A percentile compares a stretch with the other conserved stretches of the same genome.
Conservation (phyloP, 345 rosid genomes). For the Eucalyptus pumila region DNA sequence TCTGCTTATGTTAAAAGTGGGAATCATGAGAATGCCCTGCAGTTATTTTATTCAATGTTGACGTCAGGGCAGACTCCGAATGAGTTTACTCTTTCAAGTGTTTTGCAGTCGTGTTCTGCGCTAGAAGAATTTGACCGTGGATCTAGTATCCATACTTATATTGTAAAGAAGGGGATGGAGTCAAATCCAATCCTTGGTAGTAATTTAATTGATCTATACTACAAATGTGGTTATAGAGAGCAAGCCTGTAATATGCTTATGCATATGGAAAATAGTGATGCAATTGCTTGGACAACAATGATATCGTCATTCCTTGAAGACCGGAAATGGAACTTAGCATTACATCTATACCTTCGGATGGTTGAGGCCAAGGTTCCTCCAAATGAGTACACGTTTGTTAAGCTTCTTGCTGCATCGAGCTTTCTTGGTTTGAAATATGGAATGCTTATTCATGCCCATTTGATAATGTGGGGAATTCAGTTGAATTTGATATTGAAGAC, state of each 20-base stretch:
- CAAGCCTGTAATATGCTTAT: slow-evolving; percentile 33
- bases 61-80: slow-evolving; percentile 28
- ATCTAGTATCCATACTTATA: slow-evolving; percentile 25
- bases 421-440: slow-evolving; percentile 32
- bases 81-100: slow-evolving; percentile 57
- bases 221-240: slow-evolving; percentile 22
- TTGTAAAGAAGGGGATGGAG: slow-evolving; percentile 42
- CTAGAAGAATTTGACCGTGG: slow-evolving; percentile 26
- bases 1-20: slow-evolving; percentile 30
- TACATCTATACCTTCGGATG: slow-evolving; percentile 37
- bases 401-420: slow-evolving; percentile 35
- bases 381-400: slow-evolving; percentile 48
- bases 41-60: slow-evolving; percentile 26
- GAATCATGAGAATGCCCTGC: slow-evolving; percentile 26
- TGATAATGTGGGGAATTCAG: slow-evolving; percentile 23
- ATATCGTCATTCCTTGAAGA: slow-evolving; percentile 41
- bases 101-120: slow-evolving; percentile 37
- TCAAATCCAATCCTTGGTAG: slow-evolving; percentile 25
- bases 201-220: slow-evolving; percentile 47
- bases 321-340: slow-evolving; percentile 33
- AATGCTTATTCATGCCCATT: slow-evolving; percentile 40
- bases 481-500: slow-evolving; percentile 57
- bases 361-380: slow-evolving; percentile 34
- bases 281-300: slow-evolving; percentile 59
- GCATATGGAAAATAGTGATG: slow-evolving; percentile 23